Conservation (phyloP, 2,329 filamentous ascomycete species). For the Nannizziopsis barbatae region DNA sequence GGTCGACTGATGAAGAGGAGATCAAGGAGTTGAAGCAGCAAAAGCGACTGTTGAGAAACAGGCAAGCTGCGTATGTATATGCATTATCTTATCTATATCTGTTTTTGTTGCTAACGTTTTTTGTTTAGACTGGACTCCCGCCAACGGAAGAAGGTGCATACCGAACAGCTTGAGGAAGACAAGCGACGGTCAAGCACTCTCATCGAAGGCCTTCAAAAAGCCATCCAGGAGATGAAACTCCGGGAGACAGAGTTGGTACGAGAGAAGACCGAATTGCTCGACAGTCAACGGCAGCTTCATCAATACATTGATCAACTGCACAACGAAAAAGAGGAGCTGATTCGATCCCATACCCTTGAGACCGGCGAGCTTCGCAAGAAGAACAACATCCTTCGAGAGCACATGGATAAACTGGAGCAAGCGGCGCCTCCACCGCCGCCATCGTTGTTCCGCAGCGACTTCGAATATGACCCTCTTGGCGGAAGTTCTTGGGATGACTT, state of each 20-base stretch:
- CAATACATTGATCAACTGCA: conserved; percentile 65
- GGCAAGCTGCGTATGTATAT: conserved; percentile 79
- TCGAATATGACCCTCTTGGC: conserved; percentile 76
- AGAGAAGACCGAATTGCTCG: conserved; percentile 53
- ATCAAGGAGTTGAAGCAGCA: conserved; percentile 98
- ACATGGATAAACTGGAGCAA: conserved; percentile 39
- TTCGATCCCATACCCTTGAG: conserved; percentile 78
- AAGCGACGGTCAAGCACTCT: conserved; percentile 79
- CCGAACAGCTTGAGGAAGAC: conserved; percentile 89
- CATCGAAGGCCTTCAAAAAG: conserved; percentile 68
- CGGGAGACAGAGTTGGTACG: conserved; percentile 43
- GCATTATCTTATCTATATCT: conserved; percentile 17
- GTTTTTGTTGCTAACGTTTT: conserved; percentile 4
- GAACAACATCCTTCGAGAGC: conserved; percentile 66
- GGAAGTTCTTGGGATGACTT: conserved; percentile 68
- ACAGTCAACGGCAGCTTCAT: conserved; percentile 62
- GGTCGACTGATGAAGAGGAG: conserved; percentile 71
- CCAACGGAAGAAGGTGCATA: conserved; percentile 96
- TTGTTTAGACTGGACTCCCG: conserved; percentile 71
- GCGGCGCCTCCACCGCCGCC: conserved; percentile 38
- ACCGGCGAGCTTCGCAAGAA: conserved; percentile 86
- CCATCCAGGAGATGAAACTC: conserved; percentile 55
- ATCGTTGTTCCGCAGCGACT: conserved; percentile 53
- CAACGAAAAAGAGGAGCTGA: conserved; percentile 84
- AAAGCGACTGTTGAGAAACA: conserved; percentile 85